Evolutionary conservation across 441 rosid genomes (phyloP).

Genomic region (Erodium trifolium): DNA sequence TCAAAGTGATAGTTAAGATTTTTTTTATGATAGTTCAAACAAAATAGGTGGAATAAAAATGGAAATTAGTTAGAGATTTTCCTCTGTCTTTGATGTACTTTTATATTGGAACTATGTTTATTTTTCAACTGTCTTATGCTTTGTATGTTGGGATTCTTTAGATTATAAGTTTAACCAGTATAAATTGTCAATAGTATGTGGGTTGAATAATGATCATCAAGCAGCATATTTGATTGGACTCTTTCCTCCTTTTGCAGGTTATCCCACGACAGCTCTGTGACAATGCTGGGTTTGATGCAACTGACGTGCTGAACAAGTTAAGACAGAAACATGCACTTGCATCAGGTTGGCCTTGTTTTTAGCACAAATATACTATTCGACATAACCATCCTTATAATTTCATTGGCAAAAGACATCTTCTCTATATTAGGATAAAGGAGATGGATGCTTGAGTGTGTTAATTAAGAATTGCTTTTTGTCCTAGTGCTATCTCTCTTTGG

Average conservation of each 20-base stretch:
- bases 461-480: too few relatives aligned
- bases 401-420: not conserved
- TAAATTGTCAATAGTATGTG: not conserved
- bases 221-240: not conserved
- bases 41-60: not conserved
- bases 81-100: not conserved
- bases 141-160: not conserved
- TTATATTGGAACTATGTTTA: not conserved
- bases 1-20: not conserved
- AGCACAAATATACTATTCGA: not conserved
- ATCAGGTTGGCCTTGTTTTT: constrained; percentile 45
- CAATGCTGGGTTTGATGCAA: constrained; percentile 99
- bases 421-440: not conserved
- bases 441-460: not conserved
- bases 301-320: constrained; percentile 93
- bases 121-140: not conserved
- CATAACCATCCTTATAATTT: not conserved
- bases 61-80: not conserved
- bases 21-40: not conserved
- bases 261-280: constrained; percentile 96
- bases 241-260: constrained; percentile 43
- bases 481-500: too few relatives aligned
- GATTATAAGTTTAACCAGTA: not conserved
- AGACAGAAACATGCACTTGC: constrained; percentile 93
- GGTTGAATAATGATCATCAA: not conserved